Base-by-base conservation (phyloP, 1,139 yeast genomes). In the Arxiozyma telluris region DNA sequence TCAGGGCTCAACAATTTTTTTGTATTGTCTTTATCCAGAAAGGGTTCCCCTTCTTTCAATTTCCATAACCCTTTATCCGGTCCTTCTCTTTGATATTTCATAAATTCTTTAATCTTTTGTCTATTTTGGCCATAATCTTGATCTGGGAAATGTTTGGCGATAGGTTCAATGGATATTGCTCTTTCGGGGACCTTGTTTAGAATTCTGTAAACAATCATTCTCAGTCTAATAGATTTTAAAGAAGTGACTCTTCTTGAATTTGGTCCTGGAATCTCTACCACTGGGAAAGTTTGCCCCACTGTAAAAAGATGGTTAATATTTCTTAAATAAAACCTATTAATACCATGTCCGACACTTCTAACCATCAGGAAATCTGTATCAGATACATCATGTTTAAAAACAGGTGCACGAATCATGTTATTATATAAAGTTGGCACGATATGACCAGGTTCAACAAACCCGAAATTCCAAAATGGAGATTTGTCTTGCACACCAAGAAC, bases 401-500 rank as follows among this genome's bases (percentile, higher is more conserved):
- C 80, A 0, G 99, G 98, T 0, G 99, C 98, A 58, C 98, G 76
- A 7, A 86, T 72, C 86, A 94, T 84, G 61, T 90, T 87, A 68
- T 93, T 94, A 71, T 94, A 94, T 53, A 93, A 72, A 0, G 98
- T 87, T 0, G 98, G 98, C 1, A 91, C 97, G 56, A 89, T 82
- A 62, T 86, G 89, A 3, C 98, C 99, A 2, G 91, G 88, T 51
- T 90, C 96, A 17, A 94, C 98, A 71, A 87, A 87, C 1, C 99
- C 99, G 74, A 90, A 94, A 67, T 91, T 93, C 98, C 98, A 94
- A 67, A 93, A 94, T 15, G 99, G 98, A 15, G 96, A 87, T 62
- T 96, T 79, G 70, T 94, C 99, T 65, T 90, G 96, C 1, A 88
- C 89, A 20, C 97, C 97, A 45, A 94, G 75, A 2, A 94, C 96